Base-by-base conservation (phyloP, 306 rosid genomes). In the Pterocarpus santalinus region DNA sequence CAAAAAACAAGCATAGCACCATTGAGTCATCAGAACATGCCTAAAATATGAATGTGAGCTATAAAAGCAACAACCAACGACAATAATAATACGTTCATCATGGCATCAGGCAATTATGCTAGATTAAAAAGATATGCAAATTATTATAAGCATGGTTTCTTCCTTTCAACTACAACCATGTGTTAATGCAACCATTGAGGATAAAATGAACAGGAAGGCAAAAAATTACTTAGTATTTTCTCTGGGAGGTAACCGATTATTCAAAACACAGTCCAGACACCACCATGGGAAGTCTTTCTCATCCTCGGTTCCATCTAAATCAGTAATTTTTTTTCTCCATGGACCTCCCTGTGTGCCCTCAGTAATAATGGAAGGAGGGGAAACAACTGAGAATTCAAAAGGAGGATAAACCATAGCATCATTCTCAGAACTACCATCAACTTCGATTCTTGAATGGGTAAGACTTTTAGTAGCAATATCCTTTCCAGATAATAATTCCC, bases 291-390 rank as follows among this genome's bases (percentile, higher is more conserved):
- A 86, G 83, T 93, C 99, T 83, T 93, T 95, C 77, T 93, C 99
- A 78, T 93, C 99, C 87, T 93, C 98, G 30, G 91, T 86, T 81
- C 97, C 99, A 88, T 93, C 97, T 75, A 96, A 87, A 79, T 90
- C 95, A 62, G 97, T 93, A 80, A 93, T 88, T 81, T 90, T 89
- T 89, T 91, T 96, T 55, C 99, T 92, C 99, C 99, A 96, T 2
- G 97, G 98, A 67, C 97, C 99, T 76, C 99, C 99, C 46, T 96
- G 92, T 64, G 88, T 79, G 73, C 99, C 98, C 94, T 96, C 99
- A 0, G 98, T 92, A 70, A 96, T 88, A 75, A 96, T 86, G 60
- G 99, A 96, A 72, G 99, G 98, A 82, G 97, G 89, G 77, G 96
- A 92, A 60, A 76, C 82, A 44, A 80, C 87, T 75, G 99, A 91